Conservation (phyloP, 495 filamentous ascomycete species). For the Physcia stellaris region DNA sequence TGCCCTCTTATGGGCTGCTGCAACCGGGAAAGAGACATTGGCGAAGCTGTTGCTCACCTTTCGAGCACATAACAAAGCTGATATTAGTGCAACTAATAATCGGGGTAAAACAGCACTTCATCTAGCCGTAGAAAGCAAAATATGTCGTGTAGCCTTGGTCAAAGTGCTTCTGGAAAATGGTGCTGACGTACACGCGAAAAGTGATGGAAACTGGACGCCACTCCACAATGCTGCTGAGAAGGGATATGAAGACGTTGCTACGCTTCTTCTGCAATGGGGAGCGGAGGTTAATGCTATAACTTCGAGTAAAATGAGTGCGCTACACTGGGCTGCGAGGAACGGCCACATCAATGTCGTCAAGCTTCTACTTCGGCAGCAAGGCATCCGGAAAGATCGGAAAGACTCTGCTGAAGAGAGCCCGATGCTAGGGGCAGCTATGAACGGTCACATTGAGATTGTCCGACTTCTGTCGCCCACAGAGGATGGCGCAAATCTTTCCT, state of each 20-base stretch:
- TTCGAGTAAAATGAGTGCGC: slow-evolving; percentile 17
- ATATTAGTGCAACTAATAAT: slow-evolving; percentile 38
- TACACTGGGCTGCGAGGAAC: slow-evolving; percentile 32
- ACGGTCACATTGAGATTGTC: slow-evolving; percentile 42
- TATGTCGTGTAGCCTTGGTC: slow-evolving; percentile 37
- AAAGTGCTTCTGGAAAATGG: slow-evolving; percentile 36
- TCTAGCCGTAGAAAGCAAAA: slow-evolving; percentile 37
- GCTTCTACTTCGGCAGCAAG: slow-evolving; percentile 13
- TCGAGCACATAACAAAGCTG: slow-evolving; percentile 25
- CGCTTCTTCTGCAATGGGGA: slow-evolving; percentile 32
- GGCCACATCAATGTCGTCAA: slow-evolving; percentile 29
- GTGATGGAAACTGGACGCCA: slow-evolving; percentile 50
- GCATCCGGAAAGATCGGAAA: slow-evolving; percentile 2
- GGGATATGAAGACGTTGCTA: slow-evolving; percentile 35
- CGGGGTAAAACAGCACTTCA: slow-evolving; percentile 48
- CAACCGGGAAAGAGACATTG: slow-evolving; percentile 41
- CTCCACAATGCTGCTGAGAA: slow-evolving; percentile 50
- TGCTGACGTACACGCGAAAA: slow-evolving; percentile 40
- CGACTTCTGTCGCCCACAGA: slow-evolving; percentile 41
- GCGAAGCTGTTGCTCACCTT: slow-evolving; percentile 39
- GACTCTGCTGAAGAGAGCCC: slow-evolving; percentile 51
- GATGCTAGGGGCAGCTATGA: slow-evolving; percentile 45
- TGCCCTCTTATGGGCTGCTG: slow-evolving; percentile 50
- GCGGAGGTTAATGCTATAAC: slow-evolving; percentile 35
- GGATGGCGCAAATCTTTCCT: slow-evolving; percentile 34